These are phyloP conservation scores for Aureobasidium leucospermi DNA, from an alignment of 2,329 filamentous ascomycete genomes.

Conservation along the genomic window DNA sequence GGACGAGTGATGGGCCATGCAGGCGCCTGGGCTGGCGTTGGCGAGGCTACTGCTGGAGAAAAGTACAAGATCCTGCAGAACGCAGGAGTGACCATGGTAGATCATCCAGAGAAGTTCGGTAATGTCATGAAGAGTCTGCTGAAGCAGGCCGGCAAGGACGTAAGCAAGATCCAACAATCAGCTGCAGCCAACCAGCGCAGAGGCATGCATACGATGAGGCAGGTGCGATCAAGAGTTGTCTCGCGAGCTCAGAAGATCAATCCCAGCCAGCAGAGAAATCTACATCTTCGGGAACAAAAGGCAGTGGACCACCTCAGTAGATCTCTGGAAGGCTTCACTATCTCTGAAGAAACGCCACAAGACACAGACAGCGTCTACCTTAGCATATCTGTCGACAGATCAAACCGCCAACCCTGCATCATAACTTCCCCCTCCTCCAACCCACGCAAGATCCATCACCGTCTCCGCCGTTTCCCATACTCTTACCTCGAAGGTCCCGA, in stretches of 20 bases:
- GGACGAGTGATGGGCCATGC: slow-evolving; percentile 72
- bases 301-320: slow-evolving; percentile 48
- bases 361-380: slow-evolving; percentile 35
- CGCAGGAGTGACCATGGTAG: slow-evolving; percentile 62
- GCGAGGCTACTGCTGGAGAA: slow-evolving; percentile 55
- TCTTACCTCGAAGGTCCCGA: slow-evolving; percentile 45
- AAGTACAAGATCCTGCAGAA: slow-evolving; percentile 61
- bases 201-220: slow-evolving; percentile 42
- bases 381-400: slow-evolving; percentile 59
- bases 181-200: slow-evolving; percentile 10
- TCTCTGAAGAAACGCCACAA: slow-evolving; percentile 32
- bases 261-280: slow-evolving; percentile 37
- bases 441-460: slow-evolving; percentile 34
- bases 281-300: slow-evolving; percentile 50
- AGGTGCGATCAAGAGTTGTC: slow-evolving; percentile 22
- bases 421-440: slow-evolving; percentile 49
- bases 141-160: slow-evolving; percentile 33
- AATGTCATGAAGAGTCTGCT: slow-evolving; percentile 58
- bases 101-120: slow-evolving; percentile 71
- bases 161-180: slow-evolving; percentile 28
- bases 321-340: slow-evolving; percentile 28
- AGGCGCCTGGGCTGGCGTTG: slow-evolving; percentile 62
- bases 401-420: slow-evolving; percentile 55
- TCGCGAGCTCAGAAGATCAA: neutral
- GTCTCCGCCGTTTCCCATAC: slow-evolving; percentile 53